Conservation (phyloP, 1,284 basidiomycete genomes). For the Apiotrichum laibachii region DNA sequence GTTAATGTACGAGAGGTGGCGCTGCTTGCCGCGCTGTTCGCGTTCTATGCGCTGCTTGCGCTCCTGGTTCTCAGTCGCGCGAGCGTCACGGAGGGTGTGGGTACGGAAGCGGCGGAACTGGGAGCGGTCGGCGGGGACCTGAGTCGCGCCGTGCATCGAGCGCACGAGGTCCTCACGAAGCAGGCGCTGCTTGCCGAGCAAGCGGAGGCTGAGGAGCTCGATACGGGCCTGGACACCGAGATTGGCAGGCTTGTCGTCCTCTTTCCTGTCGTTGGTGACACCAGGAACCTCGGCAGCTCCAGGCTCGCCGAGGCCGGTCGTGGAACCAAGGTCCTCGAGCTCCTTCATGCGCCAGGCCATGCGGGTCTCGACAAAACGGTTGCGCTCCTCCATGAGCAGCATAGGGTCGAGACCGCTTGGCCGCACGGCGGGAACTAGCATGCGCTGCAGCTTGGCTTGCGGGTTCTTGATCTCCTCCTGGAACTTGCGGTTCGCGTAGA, state of each 20-base stretch:
- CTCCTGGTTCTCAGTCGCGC: slow-evolving; percentile 85
- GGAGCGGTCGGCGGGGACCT: slow-evolving; percentile 83
- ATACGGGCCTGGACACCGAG: slow-evolving; percentile 74
- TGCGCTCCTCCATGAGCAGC: slow-evolving; percentile 84
- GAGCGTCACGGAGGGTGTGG: slow-evolving; percentile 83
- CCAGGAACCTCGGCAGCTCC: slow-evolving; percentile 56
- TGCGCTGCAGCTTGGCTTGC: slow-evolving; percentile 59
- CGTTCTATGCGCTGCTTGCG: slow-evolving; percentile 87
- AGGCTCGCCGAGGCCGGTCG: slow-evolving; percentile 71
- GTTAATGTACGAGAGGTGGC: slow-evolving; percentile 89
- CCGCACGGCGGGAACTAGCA: slow-evolving; percentile 83
- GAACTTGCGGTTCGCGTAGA: slow-evolving; percentile 62
- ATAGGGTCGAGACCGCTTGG: slow-evolving; percentile 92
- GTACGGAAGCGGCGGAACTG: slow-evolving; percentile 88
- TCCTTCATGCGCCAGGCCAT: slow-evolving; percentile 86
- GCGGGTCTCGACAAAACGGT: slow-evolving; percentile 84
- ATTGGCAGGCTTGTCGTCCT: slow-evolving; percentile 54
- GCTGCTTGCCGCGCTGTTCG: slow-evolving; percentile 90
- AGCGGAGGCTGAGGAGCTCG: slow-evolving; percentile 87
- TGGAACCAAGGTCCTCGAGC: slow-evolving; percentile 78
- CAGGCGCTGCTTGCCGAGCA: slow-evolving; percentile 84
- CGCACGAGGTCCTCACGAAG: slow-evolving; percentile 84
- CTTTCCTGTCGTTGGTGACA: slow-evolving; percentile 54
- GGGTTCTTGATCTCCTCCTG: slow-evolving; percentile 50
- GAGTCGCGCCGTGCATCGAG: slow-evolving; percentile 82